Conservation (phyloP, 768 basidiomycete genomes). For the Termitomyces sp. region DNA sequence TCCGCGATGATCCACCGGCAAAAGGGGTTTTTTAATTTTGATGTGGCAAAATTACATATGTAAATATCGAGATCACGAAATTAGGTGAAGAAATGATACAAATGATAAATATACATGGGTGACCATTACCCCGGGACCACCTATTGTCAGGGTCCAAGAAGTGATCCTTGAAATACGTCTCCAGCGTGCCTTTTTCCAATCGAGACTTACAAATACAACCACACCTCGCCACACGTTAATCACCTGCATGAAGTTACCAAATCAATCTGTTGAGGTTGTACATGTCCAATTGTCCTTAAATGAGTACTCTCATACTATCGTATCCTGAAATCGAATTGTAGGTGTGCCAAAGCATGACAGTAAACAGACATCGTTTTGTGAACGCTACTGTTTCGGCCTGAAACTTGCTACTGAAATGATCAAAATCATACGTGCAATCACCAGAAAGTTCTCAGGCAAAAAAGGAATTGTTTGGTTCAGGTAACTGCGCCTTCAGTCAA, state of each 20-base stretch:
- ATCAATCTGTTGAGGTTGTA: neutral
- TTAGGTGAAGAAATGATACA: neutral
- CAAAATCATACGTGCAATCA: slow-evolving; percentile 1
- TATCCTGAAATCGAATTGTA: neutral
- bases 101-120: neutral
- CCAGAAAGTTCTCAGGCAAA: slow-evolving; percentile 8
- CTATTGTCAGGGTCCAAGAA: neutral
- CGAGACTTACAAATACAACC: neutral
- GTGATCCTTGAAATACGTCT: neutral
- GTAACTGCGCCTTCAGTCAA: slow-evolving; percentile 12
- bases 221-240: neutral
- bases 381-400: neutral
- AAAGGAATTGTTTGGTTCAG: slow-evolving; percentile 7
- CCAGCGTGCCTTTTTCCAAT: neutral
- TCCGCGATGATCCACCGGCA: neutral
- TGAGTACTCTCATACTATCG: neutral
- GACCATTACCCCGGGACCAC: neutral
- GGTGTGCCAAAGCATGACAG: neutral
- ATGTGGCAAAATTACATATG: neutral
- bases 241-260: neutral
- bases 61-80: neutral
- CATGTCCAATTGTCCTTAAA: neutral
- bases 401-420: slow-evolving; percentile 6
- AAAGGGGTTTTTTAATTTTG: slow-evolving; percentile 6
- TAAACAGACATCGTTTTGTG: neutral